Conservation (phyloP, 768 basidiomycete species). For the Psilocybe cubensis region DNA sequence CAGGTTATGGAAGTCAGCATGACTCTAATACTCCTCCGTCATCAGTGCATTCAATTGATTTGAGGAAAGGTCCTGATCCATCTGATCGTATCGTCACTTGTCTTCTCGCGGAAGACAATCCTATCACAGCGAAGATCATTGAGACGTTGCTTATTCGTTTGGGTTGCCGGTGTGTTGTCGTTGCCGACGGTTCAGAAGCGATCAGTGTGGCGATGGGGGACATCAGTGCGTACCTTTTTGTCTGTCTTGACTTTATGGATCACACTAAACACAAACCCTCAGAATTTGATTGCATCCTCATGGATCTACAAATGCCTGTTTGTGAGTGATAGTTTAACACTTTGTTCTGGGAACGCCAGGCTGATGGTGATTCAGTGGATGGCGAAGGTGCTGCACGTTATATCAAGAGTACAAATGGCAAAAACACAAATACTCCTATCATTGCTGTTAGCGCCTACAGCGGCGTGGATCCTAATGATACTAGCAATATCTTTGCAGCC, state of each 20-base stretch:
- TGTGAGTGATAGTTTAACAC: conserved; percentile 52
- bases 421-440: conserved; percentile 91
- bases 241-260: conserved; percentile 5
- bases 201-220: conserved; percentile 97
- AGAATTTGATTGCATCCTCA: conserved; percentile 97
- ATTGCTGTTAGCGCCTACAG: conserved; percentile 91
- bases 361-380: conserved; percentile 58
- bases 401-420: conserved; percentile 96
- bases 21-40: conserved; percentile 76
- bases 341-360: conserved; percentile 4
- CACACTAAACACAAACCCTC: conserved; percentile 21
- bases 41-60: conserved; percentile 83
- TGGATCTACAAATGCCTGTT: conserved; percentile 96
- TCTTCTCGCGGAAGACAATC: conserved; percentile 95
- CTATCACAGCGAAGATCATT: conserved; percentile 96
- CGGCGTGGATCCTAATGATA: conserved; percentile 64
- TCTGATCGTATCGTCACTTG: conserved; percentile 91
- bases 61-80: conserved; percentile 77
- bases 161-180: conserved; percentile 94
- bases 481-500: conserved; percentile 74
- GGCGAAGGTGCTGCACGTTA: conserved; percentile 97
- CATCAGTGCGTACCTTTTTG: conserved; percentile 74
- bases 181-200: conserved; percentile 95
- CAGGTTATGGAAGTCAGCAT: conserved; percentile 58
- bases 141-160: conserved; percentile 92